Conservation (phyloP, 768 basidiomycete genomes). For the Trichaptum fuscoviolaceum region DNA sequence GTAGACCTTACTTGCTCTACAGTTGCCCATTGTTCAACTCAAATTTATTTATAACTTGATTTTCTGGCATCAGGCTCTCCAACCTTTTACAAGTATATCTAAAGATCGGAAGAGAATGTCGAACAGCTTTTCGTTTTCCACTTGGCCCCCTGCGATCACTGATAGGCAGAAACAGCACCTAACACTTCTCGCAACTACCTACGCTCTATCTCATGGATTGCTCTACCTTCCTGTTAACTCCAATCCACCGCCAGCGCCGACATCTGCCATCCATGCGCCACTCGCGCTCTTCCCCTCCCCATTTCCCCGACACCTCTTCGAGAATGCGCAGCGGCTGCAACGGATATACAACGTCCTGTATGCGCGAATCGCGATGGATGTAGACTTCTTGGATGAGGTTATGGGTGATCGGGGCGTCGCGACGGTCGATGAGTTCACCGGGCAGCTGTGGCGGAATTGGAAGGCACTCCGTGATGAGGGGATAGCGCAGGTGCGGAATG, state of each 20-base stretch:
- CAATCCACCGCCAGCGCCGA: constrained; percentile 46
- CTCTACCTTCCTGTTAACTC: constrained; percentile 62
- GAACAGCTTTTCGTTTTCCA: background rate
- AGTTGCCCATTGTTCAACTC: no score
- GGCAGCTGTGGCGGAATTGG: constrained; percentile 84
- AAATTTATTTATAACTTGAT: no score
- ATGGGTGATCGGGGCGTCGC: constrained; percentile 82
- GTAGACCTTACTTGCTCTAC: no score
- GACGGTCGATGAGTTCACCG: constrained; percentile 81
- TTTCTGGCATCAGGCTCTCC: no score
- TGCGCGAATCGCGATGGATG: constrained; percentile 74
- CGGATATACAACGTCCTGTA: constrained; percentile 81
- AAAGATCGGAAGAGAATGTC: background rate
- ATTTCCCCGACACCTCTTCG: constrained; percentile 69
- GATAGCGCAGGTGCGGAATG: constrained; percentile 42
- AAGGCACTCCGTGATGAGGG: constrained; percentile 65
- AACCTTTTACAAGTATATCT: no score
- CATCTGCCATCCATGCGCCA: constrained; percentile 86
- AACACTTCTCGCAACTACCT: constrained; percentile 65
- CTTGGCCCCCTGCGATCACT: constrained; percentile 73
- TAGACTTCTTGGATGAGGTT: constrained; percentile 71
- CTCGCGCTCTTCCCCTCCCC: constrained; percentile 85
- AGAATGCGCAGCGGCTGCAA: constrained; percentile 62
- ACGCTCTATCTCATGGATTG: constrained; percentile 80
- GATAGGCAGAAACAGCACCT: constrained; percentile 54